phyloP scores from a whole-genome alignment of 331 rosid genomes.

The Stylosanthes scabra region DNA sequence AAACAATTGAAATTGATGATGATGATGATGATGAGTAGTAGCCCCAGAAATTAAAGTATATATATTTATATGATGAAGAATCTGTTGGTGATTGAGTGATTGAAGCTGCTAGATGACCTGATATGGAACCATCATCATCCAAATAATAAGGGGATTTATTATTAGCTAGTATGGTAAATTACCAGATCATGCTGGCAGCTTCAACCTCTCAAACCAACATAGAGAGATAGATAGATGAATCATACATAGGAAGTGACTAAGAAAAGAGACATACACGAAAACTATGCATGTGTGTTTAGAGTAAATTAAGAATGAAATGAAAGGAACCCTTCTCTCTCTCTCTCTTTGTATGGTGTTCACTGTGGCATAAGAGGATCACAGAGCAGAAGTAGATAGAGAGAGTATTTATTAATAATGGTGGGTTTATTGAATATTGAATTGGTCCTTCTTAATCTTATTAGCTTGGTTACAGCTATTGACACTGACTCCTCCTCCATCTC shows the following conservation, averaged over 20 bases:
- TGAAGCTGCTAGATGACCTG: constrained; percentile 98
- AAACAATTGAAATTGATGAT: not conserved
- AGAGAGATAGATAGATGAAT: constrained; percentile 1
- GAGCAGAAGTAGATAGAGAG: constrained; percentile 2
- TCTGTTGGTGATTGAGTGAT: constrained; percentile 83
- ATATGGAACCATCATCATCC: constrained; percentile 35
- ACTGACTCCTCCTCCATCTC: constrained; percentile 42
- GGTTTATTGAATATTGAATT: no score
- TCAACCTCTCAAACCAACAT: constrained; percentile 95
- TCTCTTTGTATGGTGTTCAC: constrained; percentile 5
- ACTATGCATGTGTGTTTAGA: constrained; percentile 45
- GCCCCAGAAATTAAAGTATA: no score
- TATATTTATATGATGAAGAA: not conserved
- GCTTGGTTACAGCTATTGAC: constrained; percentile 70
- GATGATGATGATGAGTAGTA: no score
- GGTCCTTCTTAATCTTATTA: constrained; percentile 43
- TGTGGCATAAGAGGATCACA: constrained; percentile 34
- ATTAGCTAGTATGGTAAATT: constrained; percentile 15
- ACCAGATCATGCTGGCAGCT: constrained; percentile 99
- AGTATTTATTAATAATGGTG: constrained; percentile 44
- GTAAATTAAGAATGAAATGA: not conserved
- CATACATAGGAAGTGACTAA: no score
- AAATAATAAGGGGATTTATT: not conserved
- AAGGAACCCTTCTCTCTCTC: constrained; percentile 43
- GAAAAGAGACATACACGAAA: not conserved